A percentile compares a stretch with the other conserved stretches of the same genome.
Conservation (phyloP, 1,139 yeast genomes). For the Pichia cactophila region DNA sequence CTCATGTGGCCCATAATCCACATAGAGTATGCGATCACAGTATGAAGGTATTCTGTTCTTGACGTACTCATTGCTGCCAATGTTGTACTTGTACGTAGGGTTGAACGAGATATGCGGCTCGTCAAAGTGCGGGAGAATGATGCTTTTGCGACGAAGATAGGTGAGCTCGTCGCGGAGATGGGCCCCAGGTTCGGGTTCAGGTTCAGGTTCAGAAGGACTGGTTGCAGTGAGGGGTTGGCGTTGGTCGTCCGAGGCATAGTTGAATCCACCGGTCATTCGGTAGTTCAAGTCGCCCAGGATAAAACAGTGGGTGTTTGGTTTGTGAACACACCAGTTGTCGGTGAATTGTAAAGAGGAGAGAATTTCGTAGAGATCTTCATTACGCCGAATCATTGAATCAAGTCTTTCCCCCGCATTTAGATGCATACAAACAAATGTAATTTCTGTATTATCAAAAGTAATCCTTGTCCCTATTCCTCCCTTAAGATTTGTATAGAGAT, state of each 20-base stretch:
- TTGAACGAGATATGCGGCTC: slow-evolving; percentile 57
- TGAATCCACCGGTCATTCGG: slow-evolving; percentile 37
- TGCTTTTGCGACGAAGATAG: slow-evolving; percentile 35
- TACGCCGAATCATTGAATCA: slow-evolving; percentile 39
- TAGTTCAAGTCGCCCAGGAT: slow-evolving; percentile 82
- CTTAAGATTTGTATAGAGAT: slow-evolving; percentile 54
- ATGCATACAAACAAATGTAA: slow-evolving; percentile 66
- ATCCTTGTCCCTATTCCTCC: slow-evolving; percentile 66
- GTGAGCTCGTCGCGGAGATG: slow-evolving; percentile 51
- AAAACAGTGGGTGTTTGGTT: slow-evolving; percentile 53
- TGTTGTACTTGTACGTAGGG: slow-evolving; percentile 69
- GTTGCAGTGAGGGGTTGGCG: not conserved
- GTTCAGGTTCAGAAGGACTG: no score
- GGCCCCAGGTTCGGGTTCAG: no score
- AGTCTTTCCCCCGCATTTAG: slow-evolving; percentile 72
- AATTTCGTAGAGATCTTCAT: slow-evolving; percentile 42
- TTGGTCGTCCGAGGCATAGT: not conserved
- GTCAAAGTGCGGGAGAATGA: slow-evolving; percentile 51
- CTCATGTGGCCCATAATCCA: slow-evolving; percentile 31
- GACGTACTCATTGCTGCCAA: slow-evolving; percentile 46
- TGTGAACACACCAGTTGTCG: slow-evolving; percentile 52
- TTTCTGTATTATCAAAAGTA: slow-evolving; percentile 27
- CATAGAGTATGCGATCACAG: slow-evolving; percentile 77
- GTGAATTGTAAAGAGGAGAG: slow-evolving; percentile 50
- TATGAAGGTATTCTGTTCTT: slow-evolving; percentile 68